Base-by-base conservation (phyloP, 2,329 filamentous ascomycete species). In the Didymella pinodella region DNA sequence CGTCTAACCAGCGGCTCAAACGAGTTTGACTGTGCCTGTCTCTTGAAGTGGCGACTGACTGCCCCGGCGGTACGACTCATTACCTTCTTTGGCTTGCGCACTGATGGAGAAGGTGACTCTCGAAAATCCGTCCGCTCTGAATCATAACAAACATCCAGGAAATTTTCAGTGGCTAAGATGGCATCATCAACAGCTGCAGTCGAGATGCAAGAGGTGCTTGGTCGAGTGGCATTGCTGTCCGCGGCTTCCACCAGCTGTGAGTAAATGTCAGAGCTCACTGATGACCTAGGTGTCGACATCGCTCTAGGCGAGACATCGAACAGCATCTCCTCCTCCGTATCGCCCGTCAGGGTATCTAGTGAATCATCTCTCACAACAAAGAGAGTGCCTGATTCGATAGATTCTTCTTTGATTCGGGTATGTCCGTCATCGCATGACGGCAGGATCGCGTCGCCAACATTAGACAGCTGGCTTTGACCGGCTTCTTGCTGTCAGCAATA, bases 101-200 rank as follows among this genome's bases (percentile, higher is more conserved):
- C 11, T 1, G 43, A 44, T 0, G 56, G 56, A 2, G 49, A 59
- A 2, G 38, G 36, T 0, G 44, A 28, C 7, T 31, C 26, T 32
- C 16, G 50, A 22, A 59, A 54, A n/a, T 59, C 56, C 1, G 56
- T 59, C 10, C 56, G n/a, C 1, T 54, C 50, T 3, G 50, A 47
- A 0, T 50, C 50, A n/a, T 54, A 50, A 2, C 34, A 34, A 2
- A 32, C n/a, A 1, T 50, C 7, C 4, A 40, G 5, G 12, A 18
- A 38, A 3, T 40, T 18, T 7, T 38, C 46, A 7, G 22, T 25
- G 20, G 5, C 12, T 2, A 7, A 8, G 2, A 22, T 7, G n/a
- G n/a, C 14, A 18, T n/a, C 28, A 14, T 7, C 5, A 12, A 7
- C 14, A 7, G 28, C 4, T 1, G 28, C 10, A 18, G n/a, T 22